Percentiles rank a stretch among this genome's conserved stretches.
These are phyloP conservation scores for Petasospora rhodanensis DNA, from an alignment of 1,139 yeast species.

Conservation along the genomic window DNA sequence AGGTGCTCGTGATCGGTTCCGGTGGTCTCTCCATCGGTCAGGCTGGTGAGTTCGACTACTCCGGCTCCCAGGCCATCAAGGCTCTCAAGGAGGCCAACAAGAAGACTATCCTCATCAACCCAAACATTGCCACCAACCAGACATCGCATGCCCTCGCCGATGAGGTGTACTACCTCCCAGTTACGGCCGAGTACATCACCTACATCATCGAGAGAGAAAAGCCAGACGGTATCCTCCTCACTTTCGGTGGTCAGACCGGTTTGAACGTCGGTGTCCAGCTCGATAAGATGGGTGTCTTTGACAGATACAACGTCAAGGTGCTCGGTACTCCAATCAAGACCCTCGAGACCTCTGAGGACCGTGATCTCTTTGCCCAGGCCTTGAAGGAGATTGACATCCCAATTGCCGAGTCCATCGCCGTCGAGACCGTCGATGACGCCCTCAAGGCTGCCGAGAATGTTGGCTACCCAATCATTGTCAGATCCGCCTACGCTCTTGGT, in stretches of 20 bases:
- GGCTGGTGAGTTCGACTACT: constrained; percentile 98
- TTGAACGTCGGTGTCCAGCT: constrained; percentile 93
- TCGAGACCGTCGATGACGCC: constrained; percentile 90
- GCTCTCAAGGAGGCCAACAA: constrained; percentile 91
- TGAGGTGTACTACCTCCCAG: constrained; percentile 92
- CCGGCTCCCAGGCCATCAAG: constrained; percentile 96
- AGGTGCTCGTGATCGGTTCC: constrained; percentile 91
- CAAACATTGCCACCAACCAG: constrained; percentile 96
- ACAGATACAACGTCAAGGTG: constrained; percentile 87
- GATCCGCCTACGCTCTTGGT: constrained; percentile 97
- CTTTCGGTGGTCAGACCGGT: constrained; percentile 98
- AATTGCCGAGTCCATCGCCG: constrained; percentile 95
- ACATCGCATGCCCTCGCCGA: constrained; percentile 95
- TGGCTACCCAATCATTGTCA: constrained; percentile 94
- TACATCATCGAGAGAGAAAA: constrained; percentile 92
- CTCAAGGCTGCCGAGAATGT: constrained; percentile 78
- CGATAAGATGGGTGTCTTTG: constrained; percentile 90
- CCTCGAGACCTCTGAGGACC: constrained; percentile 93
- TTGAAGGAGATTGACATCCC: constrained; percentile 91
- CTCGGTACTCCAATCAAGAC: constrained; percentile 96
- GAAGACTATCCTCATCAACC: constrained; percentile 82
- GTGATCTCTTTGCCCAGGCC: constrained; percentile 93
- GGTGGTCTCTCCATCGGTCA: constrained; percentile 98
- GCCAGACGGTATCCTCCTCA: constrained; percentile 91
- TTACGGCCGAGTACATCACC: constrained; percentile 91